Percentiles rank a stretch among this genome's conserved stretches.
These are phyloP conservation scores for Heimioporus sp. DNA, from an alignment of 768 basidiomycete species.

Conservation along the genomic window DNA sequence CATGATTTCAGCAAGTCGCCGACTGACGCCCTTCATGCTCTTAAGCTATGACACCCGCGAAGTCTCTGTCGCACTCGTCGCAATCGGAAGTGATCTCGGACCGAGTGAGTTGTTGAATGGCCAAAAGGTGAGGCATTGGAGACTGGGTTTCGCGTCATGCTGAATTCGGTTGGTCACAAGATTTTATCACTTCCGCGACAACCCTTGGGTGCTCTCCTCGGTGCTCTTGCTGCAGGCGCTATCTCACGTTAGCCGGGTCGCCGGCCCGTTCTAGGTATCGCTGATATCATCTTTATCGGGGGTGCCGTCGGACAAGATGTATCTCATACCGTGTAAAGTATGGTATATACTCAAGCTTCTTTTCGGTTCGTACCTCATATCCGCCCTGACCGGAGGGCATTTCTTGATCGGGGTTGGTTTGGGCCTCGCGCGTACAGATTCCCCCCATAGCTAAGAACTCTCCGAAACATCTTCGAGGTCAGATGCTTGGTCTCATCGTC, in stretches of 20 bases:
- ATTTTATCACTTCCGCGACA: slow-evolving; percentile 78
- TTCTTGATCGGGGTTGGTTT: slow-evolving; percentile 76
- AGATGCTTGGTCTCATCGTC: slow-evolving; percentile 80
- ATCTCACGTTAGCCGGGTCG: slow-evolving; percentile 72
- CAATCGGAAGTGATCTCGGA: slow-evolving; percentile 66
- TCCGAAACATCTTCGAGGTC: slow-evolving; percentile 67
- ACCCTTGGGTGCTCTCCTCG: slow-evolving; percentile 73
- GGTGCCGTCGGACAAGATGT: slow-evolving; percentile 73
- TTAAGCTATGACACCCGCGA: slow-evolving; percentile 80
- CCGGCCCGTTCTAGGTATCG: slow-evolving; percentile 59
- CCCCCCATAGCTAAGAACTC: slow-evolving; percentile 84
- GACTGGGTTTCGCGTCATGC: not conserved
- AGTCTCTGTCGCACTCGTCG: slow-evolving; percentile 75
- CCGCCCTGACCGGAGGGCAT: slow-evolving; percentile 57
- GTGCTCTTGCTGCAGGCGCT: slow-evolving; percentile 67
- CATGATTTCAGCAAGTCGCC: too few relatives aligned
- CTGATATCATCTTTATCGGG: slow-evolving; percentile 73
- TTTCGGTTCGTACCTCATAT: not conserved
- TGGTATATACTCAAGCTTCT: slow-evolving; percentile 42
- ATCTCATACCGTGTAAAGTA: slow-evolving; percentile 64
- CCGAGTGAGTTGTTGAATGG: slow-evolving; percentile 51
- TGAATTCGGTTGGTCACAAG: slow-evolving; percentile 37
- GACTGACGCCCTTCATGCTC: not conserved
- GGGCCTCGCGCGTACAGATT: slow-evolving; percentile 74
- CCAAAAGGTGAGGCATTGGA: slow-evolving; percentile 50